Evolutionary conservation across 805 yeast genomes (phyloP).

Genomic region (Cyberlindnera veronae): DNA sequence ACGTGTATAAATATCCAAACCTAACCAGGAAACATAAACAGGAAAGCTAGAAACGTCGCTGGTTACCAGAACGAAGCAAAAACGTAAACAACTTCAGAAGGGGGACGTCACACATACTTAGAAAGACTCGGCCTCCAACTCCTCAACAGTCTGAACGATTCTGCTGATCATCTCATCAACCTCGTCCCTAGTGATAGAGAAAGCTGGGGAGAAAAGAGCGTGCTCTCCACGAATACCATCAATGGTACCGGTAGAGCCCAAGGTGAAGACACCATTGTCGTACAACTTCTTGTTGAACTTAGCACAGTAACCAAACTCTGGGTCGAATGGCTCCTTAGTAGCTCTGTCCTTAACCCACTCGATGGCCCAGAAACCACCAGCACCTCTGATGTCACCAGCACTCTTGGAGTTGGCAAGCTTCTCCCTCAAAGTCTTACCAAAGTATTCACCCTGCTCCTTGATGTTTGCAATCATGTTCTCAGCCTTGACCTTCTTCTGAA

Average conservation of each 20-base stretch:
- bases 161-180: conserved; percentile 34
- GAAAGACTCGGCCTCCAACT: conserved; percentile 20
- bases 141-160: conserved; percentile 21
- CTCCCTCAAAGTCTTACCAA: conserved; percentile 35
- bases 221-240: conserved; percentile 44
- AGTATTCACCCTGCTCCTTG: conserved; percentile 39
- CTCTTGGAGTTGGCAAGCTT: conserved; percentile 30
- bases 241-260: conserved; percentile 39
- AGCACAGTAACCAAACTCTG: conserved; percentile 27
- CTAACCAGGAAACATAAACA: background rate
- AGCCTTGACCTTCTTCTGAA: conserved; percentile 38
- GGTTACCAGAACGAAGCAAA: background rate
- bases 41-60: too few species aligned
- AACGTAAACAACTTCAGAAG: background rate
- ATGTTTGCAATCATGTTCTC: conserved; percentile 39
- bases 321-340: conserved; percentile 44
- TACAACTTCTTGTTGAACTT: conserved; percentile 33
- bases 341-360: conserved; percentile 46
- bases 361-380: conserved; percentile 53
- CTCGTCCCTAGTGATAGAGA: conserved; percentile 35
- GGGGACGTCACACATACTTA: too few species aligned
- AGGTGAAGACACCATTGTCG: conserved; percentile 39
- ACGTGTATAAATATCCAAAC: background rate
- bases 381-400: conserved; percentile 53
- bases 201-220: conserved; percentile 44